These are phyloP conservation scores for Thalassia testudinum DNA, from an alignment of 116 monocot species.

Conservation along the genomic window DNA sequence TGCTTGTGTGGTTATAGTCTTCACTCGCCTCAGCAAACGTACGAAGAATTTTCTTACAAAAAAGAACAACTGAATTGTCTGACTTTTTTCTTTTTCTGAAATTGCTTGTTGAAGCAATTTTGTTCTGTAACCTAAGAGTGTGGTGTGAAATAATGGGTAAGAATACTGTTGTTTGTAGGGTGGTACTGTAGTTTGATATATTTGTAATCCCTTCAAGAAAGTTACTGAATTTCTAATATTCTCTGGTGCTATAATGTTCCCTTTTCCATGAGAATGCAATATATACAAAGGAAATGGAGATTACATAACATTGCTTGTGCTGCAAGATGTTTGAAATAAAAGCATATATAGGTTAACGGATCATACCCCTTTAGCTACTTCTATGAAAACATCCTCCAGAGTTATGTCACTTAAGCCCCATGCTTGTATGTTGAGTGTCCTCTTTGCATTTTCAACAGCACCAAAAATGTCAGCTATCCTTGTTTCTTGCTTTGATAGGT, in stretches of 20 bases:
- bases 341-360: neutral
- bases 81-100: neutral
- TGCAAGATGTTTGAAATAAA: too few species aligned
- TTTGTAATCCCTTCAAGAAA: too few species aligned
- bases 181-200: too few species aligned
- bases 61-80: constrained; percentile 22
- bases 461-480: constrained; percentile 5
- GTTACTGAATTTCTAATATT: too few species aligned
- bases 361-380: neutral
- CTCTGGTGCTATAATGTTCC: too few species aligned
- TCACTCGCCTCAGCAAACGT: constrained; percentile 71
- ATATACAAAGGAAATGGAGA: too few species aligned
- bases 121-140: too few species aligned
- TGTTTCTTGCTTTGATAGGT: constrained; percentile 13
- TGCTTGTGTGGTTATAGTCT: constrained; percentile 55
- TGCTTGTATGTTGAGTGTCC: constrained; percentile 2
- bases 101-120: too few species aligned
- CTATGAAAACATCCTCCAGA: constrained; percentile 7
- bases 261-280: too few species aligned
- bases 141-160: too few species aligned
- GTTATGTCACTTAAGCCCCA: constrained; percentile 8
- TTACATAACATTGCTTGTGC: too few species aligned
- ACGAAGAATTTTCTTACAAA: constrained; percentile 62
- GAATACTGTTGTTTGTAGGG: too few species aligned
- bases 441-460: constrained; percentile 5